Percentiles rank a stretch among this genome's conserved stretches.
phyloP scores from a whole-genome alignment of 768 basidiomycete species.

The Pleurotus pulmonarius region DNA sequence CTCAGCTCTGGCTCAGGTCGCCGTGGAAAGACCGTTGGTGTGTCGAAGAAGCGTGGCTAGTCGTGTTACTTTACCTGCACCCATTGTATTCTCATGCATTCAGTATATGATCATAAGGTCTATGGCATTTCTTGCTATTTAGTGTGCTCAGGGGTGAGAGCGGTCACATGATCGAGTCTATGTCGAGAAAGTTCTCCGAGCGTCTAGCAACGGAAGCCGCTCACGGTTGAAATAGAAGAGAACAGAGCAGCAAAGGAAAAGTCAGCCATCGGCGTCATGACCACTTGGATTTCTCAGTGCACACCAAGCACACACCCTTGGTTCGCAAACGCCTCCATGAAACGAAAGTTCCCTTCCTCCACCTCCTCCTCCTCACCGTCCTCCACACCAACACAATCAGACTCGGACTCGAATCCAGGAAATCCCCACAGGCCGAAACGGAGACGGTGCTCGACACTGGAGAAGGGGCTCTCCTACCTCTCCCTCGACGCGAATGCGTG shows the following conservation, averaged over 20 bases:
- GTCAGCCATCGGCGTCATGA: not conserved
- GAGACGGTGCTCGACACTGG: slow-evolving; percentile 43
- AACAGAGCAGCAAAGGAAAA: not conserved
- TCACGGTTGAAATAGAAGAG: slow-evolving; percentile 2
- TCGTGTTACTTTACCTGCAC: slow-evolving; percentile 3
- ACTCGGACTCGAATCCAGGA: slow-evolving; percentile 12
- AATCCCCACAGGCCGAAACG: slow-evolving; percentile 38
- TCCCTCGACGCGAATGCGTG: slow-evolving; percentile 18
- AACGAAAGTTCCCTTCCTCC: slow-evolving; percentile 34
- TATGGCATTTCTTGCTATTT: not conserved
- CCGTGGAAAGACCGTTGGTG: slow-evolving; percentile 95
- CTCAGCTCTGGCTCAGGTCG: slow-evolving; percentile 50
- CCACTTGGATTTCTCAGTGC: slow-evolving; percentile 20
- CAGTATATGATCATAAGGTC: not conserved
- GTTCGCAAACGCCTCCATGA: slow-evolving; percentile 33
- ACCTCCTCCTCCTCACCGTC: slow-evolving; percentile 8
- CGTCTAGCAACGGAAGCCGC: not conserved
- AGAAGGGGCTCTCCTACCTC: slow-evolving; percentile 56
- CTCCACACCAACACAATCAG: slow-evolving; percentile 10
- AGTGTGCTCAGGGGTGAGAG: not conserved
- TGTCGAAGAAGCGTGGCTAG: slow-evolving; percentile 83
- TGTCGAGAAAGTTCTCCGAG: slow-evolving; percentile 5
- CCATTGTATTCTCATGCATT: not conserved
- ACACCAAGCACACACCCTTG: slow-evolving; percentile 37
- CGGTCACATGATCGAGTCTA: not conserved